phyloP scores from a whole-genome alignment of 331 rosid species.

The Acacia concinna region DNA sequence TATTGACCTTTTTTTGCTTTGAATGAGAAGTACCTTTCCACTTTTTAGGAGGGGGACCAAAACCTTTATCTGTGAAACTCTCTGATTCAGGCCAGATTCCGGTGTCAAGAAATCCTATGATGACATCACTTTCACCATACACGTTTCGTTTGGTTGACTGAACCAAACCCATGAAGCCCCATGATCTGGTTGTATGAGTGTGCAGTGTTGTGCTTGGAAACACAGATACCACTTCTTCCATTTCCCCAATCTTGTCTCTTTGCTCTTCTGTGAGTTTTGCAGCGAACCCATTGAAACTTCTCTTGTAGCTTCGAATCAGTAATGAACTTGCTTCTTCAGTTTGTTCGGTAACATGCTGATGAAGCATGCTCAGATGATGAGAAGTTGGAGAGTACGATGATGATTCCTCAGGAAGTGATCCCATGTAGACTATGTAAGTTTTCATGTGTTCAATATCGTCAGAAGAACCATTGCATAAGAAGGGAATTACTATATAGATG shows the following conservation, averaged over 20 bases:
- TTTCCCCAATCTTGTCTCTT: background rate
- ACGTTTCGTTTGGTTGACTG: background rate
- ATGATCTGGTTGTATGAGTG: background rate
- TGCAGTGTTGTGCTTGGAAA: background rate
- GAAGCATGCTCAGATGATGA: conserved; percentile 34
- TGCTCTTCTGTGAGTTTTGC: background rate
- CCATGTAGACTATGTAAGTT: conserved; percentile 34
- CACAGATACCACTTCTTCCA: background rate
- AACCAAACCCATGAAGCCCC: background rate
- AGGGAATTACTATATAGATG: background rate
- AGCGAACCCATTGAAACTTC: conserved; percentile 5
- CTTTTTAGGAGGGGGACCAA: background rate
- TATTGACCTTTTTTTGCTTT: background rate
- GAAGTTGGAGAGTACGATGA: conserved; percentile 29
- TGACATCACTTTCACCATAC: background rate
- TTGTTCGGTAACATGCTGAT: conserved; percentile 19
- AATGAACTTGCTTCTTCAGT: background rate
- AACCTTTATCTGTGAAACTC: background rate
- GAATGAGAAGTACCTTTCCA: background rate
- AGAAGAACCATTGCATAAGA: background rate
- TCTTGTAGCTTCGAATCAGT: background rate
- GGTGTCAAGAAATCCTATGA: background rate
- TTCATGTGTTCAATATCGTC: background rate
- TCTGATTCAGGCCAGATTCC: background rate
- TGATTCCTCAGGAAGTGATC: conserved; percentile 22